Base-by-base conservation (phyloP, 108 stramenopile species). In the Nitzschia sp. region DNA sequence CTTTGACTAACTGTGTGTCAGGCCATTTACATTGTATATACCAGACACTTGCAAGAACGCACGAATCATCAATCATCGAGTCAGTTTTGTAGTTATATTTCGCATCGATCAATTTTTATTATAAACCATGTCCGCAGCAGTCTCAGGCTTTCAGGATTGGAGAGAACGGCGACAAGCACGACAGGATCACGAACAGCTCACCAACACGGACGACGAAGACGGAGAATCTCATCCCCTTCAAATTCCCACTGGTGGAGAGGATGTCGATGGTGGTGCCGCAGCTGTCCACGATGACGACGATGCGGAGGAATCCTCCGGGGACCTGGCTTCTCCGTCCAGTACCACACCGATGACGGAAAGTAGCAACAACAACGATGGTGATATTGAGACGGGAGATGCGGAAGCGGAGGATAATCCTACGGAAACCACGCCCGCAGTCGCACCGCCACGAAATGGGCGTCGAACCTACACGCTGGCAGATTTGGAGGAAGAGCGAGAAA, bases 401-500 rank as follows among this genome's bases (percentile, higher is more conserved):
- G 68, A 41, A 30, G 38, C 38, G 1, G 26, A 5, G 6, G 33
- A 47, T 1, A 59, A 6, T 32, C 11, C 34, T 19, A 45, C 32
- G 0, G 31, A 35, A 13, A 21, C 33, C 2, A 48, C 19, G 15
- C 23, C 59, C 4, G 50, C 53, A 3, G 54, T 35, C 25, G 45
- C 44, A 52, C 17, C 29, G 9, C 21, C 35, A 26, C 52, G 58
- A 32, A 55, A 50, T 38, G 19, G 45, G 13, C 41, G 77, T 52
- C 34, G 54, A 1, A 70, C 38, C 16, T 45, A 68, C 30, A 81
- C 80, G 2, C 41, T 85, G 38, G 54, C 68, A 23, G 84, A 85
- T 46, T 73, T 85, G 53, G 77, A 85, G 45, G 78, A 83, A 58
- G 87, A 92, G 54, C 82, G 91, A 31, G 85, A 88, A 58, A 48